Base-by-base conservation (phyloP, 306 rosid genomes). In the Pterocarpus santalinus region DNA sequence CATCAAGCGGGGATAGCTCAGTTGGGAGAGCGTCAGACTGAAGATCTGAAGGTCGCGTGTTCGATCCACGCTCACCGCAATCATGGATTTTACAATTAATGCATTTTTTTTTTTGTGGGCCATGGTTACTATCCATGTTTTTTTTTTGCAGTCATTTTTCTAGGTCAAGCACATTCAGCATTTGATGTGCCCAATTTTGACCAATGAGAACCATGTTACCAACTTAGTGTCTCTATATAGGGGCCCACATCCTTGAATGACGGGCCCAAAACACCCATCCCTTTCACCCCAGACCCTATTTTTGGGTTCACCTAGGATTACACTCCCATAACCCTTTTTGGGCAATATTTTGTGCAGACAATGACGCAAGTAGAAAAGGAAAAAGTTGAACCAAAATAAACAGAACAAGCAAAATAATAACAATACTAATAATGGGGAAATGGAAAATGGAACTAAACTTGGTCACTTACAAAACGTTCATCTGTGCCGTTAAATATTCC, bases 401-500 rank as follows among this genome's bases (percentile, higher is more conserved):
- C 3, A 22, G 28, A 22, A 22, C 28, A 22, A 22, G 28, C 28
- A 22, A 22, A 22, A 22, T 22, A 1, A 22, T 22, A 22, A 22
- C 1, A 7, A 43, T 1, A 41, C 33, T 47, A 53, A 8, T 16
- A 4, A 0, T 2, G 4, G 15, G 30, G n/a, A 32, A 46, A 74
- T 10, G 7, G 13, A 46, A 22, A 8, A 7, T 1, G 1, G 6
- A 67, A 72, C 5, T 14, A 32, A 38, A 74, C 1, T 35, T 8
- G 33, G 2, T 51, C 9, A 80, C 98, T 92, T 88, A 92, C 97
- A 41, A 22, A 83, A 36, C 52, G 69, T 14, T 76, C 56, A 61
- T 91, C 89, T 2, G 88, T 75, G 63, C 88, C 90, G n/a, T 88
- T 87, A 56, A 92, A 91, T 77, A 92, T 95, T 81, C 97, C 97